phyloP scores from a whole-genome alignment of 495 filamentous ascomycete genomes.

The Lasiosphaeria ovina region DNA sequence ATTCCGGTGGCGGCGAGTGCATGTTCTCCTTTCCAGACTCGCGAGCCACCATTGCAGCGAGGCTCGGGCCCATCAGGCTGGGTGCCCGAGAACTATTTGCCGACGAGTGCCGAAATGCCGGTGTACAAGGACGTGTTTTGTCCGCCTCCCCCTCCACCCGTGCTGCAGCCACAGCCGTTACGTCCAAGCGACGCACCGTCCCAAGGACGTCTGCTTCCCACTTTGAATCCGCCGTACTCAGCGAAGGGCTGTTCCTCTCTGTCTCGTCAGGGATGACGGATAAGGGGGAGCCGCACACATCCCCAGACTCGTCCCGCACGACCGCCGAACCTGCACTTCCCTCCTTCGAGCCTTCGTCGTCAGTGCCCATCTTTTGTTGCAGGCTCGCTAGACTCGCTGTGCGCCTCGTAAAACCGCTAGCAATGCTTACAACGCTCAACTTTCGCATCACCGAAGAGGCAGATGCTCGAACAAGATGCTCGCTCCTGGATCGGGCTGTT shows the following conservation, averaged over 20 bases:
- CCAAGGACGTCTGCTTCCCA: constrained; percentile 10
- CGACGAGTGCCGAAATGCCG: constrained; percentile 13
- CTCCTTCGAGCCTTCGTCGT: constrained; percentile 11
- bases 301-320: constrained; percentile 8
- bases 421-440: constrained; percentile 70
- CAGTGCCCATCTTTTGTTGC: constrained; percentile 18
- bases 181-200: constrained; percentile 10
- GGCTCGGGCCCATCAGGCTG: constrained; percentile 15
- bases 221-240: constrained; percentile 1
- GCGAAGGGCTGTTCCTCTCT: constrained; percentile 24
- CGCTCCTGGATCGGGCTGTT: constrained; percentile 59
- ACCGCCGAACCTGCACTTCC: neutral
- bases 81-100: constrained; percentile 18
- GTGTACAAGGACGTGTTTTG: constrained; percentile 4
- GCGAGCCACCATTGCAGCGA: constrained; percentile 23
- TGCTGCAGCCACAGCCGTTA: neutral
- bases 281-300: constrained; percentile 18
- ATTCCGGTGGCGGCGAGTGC: constrained; percentile 17
- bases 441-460: constrained; percentile 81
- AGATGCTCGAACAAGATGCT: constrained; percentile 63
- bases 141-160: constrained; percentile 4
- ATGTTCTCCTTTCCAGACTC: constrained; percentile 31
- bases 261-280: constrained; percentile 41
- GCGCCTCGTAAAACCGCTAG: constrained; percentile 61
- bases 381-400: constrained; percentile 40